Conservation (phyloP, 768 basidiomycete species). For the Gloeostereum incarnatum region DNA sequence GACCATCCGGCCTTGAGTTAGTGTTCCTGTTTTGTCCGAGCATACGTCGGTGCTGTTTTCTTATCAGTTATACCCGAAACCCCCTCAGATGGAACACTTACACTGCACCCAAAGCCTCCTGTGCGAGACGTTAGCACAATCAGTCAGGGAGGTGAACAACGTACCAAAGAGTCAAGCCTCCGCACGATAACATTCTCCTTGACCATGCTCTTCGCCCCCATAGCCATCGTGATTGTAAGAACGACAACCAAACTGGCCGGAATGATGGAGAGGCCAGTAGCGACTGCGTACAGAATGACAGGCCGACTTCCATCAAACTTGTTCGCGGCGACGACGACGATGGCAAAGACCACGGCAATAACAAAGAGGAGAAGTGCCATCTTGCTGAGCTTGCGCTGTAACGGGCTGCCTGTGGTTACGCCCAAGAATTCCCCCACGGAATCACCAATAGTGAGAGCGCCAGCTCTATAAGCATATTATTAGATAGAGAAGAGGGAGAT, state of each 20-base stretch:
- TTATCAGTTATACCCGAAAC: neutral
- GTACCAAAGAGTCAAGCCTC: slow-evolving; percentile 52
- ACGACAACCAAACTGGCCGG: slow-evolving; percentile 35
- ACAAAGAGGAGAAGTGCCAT: slow-evolving; percentile 28
- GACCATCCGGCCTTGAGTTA: slow-evolving; percentile 36
- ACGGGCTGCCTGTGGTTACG: too few species aligned
- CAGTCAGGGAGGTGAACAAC: too few species aligned
- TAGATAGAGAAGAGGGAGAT: too few species aligned
- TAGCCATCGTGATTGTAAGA: slow-evolving; percentile 49
- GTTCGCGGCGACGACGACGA: neutral
- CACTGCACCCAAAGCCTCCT: slow-evolving; percentile 56
- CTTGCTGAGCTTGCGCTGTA: too few species aligned
- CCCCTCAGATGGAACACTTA: slow-evolving; percentile 17
- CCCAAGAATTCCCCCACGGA: too few species aligned
- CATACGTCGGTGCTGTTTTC: slow-evolving; percentile 27
- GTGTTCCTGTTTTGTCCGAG: slow-evolving; percentile 61
- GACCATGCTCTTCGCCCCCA: slow-evolving; percentile 47
- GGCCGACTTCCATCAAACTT: neutral
- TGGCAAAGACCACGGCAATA: slow-evolving; percentile 11
- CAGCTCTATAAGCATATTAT: too few species aligned
- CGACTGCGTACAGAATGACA: slow-evolving; percentile 16
- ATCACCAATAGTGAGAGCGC: too few species aligned
- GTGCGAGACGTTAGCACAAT: too few species aligned
- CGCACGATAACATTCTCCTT: slow-evolving; percentile 52
- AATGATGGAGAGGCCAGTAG: slow-evolving; percentile 27